phyloP scores from a whole-genome alignment of 345 rosid species.

The Noccaea caerulescens region DNA sequence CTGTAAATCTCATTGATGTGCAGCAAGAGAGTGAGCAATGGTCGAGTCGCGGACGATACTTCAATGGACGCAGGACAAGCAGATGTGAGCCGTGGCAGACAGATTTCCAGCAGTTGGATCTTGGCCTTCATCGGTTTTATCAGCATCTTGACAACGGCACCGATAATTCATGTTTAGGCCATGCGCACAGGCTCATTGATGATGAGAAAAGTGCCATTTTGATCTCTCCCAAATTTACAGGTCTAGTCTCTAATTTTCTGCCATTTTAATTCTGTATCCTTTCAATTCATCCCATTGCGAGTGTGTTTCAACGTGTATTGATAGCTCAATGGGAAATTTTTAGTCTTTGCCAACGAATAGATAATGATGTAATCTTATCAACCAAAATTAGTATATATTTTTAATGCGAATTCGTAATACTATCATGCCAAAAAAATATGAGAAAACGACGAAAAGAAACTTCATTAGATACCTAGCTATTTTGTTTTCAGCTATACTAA shows the following conservation, averaged over 20 bases:
- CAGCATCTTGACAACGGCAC: conserved; percentile 29
- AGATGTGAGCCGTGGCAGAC: conserved; percentile 29
- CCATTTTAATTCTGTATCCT: conserved; percentile 14
- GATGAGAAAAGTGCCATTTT: conserved; percentile 8
- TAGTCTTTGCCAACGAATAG: conserved; percentile 6
- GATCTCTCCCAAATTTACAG: conserved; percentile 9
- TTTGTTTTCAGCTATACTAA: too few species aligned
- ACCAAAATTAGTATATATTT: neutral
- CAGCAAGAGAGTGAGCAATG: conserved; percentile 38
- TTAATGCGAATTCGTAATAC: neutral
- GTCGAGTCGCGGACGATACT: conserved; percentile 37
- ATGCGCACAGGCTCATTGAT: neutral
- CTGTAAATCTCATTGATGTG: conserved; percentile 15
- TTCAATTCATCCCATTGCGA: neutral
- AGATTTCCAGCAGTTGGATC: conserved; percentile 31
- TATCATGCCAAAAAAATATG: too few species aligned
- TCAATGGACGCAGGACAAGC: conserved; percentile 24
- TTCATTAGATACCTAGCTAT: too few species aligned
- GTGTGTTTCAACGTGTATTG: conserved; percentile 21
- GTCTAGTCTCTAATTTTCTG: conserved; percentile 17
- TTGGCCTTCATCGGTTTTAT: conserved; percentile 19
- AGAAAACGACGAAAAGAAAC: too few species aligned
- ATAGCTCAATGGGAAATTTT: neutral
- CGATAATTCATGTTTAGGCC: conserved; percentile 26
- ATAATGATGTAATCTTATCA: conserved; percentile 9